Conservation (phyloP, 306 rosid species). For the Astragalus membranaceus region DNA sequence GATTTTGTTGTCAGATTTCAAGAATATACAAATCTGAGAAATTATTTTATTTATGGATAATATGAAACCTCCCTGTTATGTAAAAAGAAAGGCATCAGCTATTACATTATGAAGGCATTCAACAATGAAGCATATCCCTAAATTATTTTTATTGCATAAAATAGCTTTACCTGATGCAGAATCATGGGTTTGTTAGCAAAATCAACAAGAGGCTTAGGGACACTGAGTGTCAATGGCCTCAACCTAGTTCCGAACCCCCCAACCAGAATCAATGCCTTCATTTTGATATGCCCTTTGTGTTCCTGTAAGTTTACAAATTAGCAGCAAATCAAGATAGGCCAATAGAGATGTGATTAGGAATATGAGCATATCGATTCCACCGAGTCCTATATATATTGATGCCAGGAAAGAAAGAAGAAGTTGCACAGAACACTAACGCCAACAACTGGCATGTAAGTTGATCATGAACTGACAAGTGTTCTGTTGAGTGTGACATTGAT, state of each 20-base stretch:
- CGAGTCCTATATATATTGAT: conserved; percentile 9
- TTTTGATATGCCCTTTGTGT: conserved; percentile 38
- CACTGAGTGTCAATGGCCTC: conserved; percentile 98
- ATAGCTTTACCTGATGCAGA: conserved; percentile 82
- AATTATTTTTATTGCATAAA: not conserved
- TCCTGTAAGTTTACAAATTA: conserved; percentile 32
- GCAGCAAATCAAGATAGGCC: conserved; percentile 7
- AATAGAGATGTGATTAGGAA: not conserved
- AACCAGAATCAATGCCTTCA: conserved; percentile 97
- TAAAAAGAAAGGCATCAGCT: not conserved
- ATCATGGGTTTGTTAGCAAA: conserved; percentile 99
- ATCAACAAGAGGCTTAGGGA: conserved; percentile 99
- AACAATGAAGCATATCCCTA: not conserved
- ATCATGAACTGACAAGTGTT: conserved; percentile 20
- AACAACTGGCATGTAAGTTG: conserved; percentile 16
- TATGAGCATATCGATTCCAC: conserved; percentile 9
- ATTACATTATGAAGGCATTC: conserved; percentile 4
- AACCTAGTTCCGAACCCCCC: conserved; percentile 99
- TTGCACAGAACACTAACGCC: conserved; percentile 4
- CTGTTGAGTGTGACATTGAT: conserved; percentile 7
- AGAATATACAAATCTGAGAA: not conserved
- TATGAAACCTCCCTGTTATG: not conserved
- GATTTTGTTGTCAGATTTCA: not conserved
- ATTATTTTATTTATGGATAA: not conserved
- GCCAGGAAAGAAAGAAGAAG: conserved; percentile 14